Evolutionary conservation across 768 basidiomycete species (phyloP), one percentile per base, ranked within the genome.

Genomic region (Boletus huronensis): DNA sequence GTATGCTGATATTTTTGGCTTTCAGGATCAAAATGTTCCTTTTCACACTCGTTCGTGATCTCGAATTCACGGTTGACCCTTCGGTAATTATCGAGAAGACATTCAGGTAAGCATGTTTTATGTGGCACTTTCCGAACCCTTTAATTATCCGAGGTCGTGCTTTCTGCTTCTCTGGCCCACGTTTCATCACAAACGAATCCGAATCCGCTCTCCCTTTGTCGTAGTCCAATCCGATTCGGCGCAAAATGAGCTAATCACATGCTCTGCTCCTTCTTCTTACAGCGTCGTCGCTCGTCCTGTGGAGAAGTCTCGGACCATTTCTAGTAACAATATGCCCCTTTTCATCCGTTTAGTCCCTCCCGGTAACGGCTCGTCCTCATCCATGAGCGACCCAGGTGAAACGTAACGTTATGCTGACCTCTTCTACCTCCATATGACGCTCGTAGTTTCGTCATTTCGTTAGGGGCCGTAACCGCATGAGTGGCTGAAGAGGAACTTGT

Each of bases 261-360:
- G 50, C 23, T 54, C 34, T 45, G 23, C 36, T 50, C 28, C 50
- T 49, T 52, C 50, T 49, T 53, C 26, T 50, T 58, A 25, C 64
- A 80, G 80, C 62, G 74, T 82, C 53, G 78, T 82, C 23, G 81
- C 79, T 51, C 78, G 80, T 52, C 83, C 82, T 23, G 77, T 81
- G 62, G 79, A 84, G 53, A 81, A 78, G 64, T 81, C 79, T 38
- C 74, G 77, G 58, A 74, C 77, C n/a, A 68, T 74, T 48, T 64
- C 76, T 50, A 81, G 82, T 47, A 82, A 82, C 70, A 82, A 80
- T 69, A 82, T 83, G 80, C 83, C 83, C 48, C 70, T 85, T 58
- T 73, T 76, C 57, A 70, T 82, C 58, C 74, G 74, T 32, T 72
- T 70, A 19, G 58, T 70, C 28, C 61, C 47, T 48, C 29, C 36